Percentiles rank a stretch among this genome's conserved stretches.
phyloP scores from a whole-genome alignment of 805 yeast species.

The Metschnikowia reukaufii region DNA sequence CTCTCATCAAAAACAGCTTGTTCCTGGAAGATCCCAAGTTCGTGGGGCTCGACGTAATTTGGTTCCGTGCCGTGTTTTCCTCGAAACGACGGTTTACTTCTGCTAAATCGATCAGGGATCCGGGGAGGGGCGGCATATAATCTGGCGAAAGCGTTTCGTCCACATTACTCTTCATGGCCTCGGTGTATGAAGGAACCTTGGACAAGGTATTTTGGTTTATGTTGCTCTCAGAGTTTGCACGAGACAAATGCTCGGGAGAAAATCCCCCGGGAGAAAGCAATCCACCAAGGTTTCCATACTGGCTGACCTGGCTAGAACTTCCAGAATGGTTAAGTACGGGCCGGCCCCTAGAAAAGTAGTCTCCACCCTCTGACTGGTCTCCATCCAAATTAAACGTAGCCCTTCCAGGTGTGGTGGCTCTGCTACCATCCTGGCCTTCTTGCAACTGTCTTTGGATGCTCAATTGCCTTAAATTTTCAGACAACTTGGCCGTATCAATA shows the following conservation, averaged over 20 bases:
- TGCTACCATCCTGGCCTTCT: conserved; percentile 22
- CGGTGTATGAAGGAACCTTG: conserved; percentile 80
- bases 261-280: conserved; percentile 38
- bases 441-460: conserved; percentile 50
- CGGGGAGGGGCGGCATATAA: conserved; percentile 55
- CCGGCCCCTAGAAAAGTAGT: conserved; percentile 32
- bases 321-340: conserved; percentile 10
- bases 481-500: conserved; percentile 41
- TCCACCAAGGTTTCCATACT: neutral
- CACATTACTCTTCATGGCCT: conserved; percentile 63
- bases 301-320: conserved; percentile 10
- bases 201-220: conserved; percentile 36
- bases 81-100: conserved; percentile 34
- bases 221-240: conserved; percentile 50
- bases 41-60: conserved; percentile 4
- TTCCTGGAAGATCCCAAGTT: conserved; percentile 12
- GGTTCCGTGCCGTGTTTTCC: conserved; percentile 14
- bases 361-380: conserved; percentile 24
- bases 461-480: conserved; percentile 52
- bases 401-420: conserved; percentile 23
- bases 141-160: conserved; percentile 67
- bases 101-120: conserved; percentile 35
- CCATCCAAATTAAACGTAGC: conserved; percentile 39
- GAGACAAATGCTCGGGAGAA: conserved; percentile 60
- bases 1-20: conserved; percentile 25